Evolutionary conservation across 495 filamentous ascomycete species (phyloP), one percentile per base, ranked within the genome.

Genomic region (Platismatia glauca): DNA sequence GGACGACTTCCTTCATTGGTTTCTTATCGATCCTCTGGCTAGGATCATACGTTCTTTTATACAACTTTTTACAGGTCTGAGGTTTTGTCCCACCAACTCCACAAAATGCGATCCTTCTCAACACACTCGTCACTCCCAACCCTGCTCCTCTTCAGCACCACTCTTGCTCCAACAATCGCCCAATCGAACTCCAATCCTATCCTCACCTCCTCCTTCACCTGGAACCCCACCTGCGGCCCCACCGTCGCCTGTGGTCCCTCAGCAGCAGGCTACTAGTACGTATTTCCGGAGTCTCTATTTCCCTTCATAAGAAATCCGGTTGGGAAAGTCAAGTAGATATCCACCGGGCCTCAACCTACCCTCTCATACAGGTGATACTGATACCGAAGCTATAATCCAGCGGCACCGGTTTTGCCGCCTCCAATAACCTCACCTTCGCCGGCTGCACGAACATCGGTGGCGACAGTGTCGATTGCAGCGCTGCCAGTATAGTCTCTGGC

Each of bases 181-280:
- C 56, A 41, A 34, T 50, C 55, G n/a, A 35, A 16, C 9, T 20
- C 41, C n/a, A 37, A 61, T 33, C 64, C 62, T 0, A 35, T 67
- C 52, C 55, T 61, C 50, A 65, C 57, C 59, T 60, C 62, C 46
- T 64, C 65, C 41, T 67, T 64, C 65, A 67, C 61, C 34, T 67
- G 65, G 65, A 64, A 67, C 52, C 57, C 63, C 24, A 52, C 24
- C 12, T 67, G 61, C 61, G 65, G 58, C 7, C 50, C 61, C 3
- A 44, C 60, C 20, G 57, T 64, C 4, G 65, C 61, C 65, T 67
- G 65, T 56, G 65, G 65, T 3, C 65, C 65, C 16, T 55, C 56
- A 27, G 61, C 61, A 38, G 60, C 57, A 34, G 57, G 50, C 41
- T 11, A n/a, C 38, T n/a, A 50, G n/a, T n/a, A n/a, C n/a, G n/a